phyloP scores from a whole-genome alignment of 1,284 basidiomycete genomes.

The Microbotryomycetes sp. region DNA sequence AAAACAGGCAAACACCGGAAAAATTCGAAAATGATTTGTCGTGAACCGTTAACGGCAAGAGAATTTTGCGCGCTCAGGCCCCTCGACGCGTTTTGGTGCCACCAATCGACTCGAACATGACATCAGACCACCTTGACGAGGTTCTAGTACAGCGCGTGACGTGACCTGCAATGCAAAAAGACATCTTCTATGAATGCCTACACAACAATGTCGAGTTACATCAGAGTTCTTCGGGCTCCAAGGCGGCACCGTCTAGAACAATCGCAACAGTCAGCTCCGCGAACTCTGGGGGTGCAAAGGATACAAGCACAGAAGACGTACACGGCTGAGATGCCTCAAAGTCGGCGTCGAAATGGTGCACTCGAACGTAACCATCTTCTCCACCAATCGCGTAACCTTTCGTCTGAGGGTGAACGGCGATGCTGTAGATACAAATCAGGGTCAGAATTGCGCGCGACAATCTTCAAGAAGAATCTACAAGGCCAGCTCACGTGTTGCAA shows the following conservation, averaged over 20 bases:
- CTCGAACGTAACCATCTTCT: slow-evolving; percentile 77
- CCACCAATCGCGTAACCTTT: slow-evolving; percentile 88
- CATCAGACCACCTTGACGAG: background rate
- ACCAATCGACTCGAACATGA: background rate
- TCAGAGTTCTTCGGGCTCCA: slow-evolving; percentile 56
- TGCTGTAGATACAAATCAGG: slow-evolving; percentile 38
- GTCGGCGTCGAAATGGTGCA: slow-evolving; percentile 52
- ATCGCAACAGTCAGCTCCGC: background rate
- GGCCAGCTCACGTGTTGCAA: slow-evolving; percentile 76
- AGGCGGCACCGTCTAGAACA: background rate
- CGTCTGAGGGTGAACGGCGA: slow-evolving; percentile 86
- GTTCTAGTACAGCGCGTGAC: background rate
- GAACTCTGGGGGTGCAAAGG: background rate
- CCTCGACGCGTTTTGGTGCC: background rate
- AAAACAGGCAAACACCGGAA: no score
- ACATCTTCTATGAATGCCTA: background rate
- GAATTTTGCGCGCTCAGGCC: background rate
- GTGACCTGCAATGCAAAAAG: background rate
- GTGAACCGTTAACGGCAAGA: no score
- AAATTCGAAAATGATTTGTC: no score
- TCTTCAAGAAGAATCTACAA: background rate
- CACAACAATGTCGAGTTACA: background rate
- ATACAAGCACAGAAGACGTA: background rate
- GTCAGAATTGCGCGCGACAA: slow-evolving; percentile 5
- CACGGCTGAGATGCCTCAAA: background rate